Base-by-base conservation (phyloP, 1,284 basidiomycete genomes). In the Singerocomus inundabilis region DNA sequence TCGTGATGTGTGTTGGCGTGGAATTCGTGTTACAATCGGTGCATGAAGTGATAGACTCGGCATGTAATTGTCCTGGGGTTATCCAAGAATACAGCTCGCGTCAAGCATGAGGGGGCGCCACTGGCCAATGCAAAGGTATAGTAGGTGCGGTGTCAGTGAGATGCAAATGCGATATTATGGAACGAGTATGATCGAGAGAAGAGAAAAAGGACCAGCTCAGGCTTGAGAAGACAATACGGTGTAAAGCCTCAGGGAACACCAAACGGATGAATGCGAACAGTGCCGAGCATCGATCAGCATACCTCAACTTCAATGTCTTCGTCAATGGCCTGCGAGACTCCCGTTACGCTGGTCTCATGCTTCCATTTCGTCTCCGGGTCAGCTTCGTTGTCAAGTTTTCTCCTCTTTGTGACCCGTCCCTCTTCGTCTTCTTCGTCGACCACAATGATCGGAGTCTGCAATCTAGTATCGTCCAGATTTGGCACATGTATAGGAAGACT, bases 391-490 rank as follows among this genome's bases (percentile, higher is more conserved):
- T 35, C 53, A 21, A 76, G 55, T 43, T 66, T 70, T 57, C 82
- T 73, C 58, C 76, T 77, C 70, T 86, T 86, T 45, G 69, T 57
- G 16, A 70, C 73, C 42, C 78, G 82, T 26, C 73, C 75, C 21
- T 79, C 77, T 29, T 77, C 79, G 21, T 71, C 81, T 31, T 82
- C 81, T 52, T 84, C 82, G 45, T 82, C 79, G 34, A 82, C 72
- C 29, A 82, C 66, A 46, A 82, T 73, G 39, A 74, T 74, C 39
- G 72, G 73, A 35, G 69, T 76, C 25, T 72, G 71, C 36, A 69
- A 57, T 51, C 72, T 65, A 42, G 61, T 57, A 39, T 57, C 33
- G 38, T 58, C 58, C 44, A 40, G 25, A 44, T 67, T 57, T 58
- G 69, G 64, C 18, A 63, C 53, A 41, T 66, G 62, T 0, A 61